These are phyloP conservation scores for Rutidosis leptorrhynchoides DNA, from an alignment of 129 eudicot genomes.

Conservation along the genomic window DNA sequence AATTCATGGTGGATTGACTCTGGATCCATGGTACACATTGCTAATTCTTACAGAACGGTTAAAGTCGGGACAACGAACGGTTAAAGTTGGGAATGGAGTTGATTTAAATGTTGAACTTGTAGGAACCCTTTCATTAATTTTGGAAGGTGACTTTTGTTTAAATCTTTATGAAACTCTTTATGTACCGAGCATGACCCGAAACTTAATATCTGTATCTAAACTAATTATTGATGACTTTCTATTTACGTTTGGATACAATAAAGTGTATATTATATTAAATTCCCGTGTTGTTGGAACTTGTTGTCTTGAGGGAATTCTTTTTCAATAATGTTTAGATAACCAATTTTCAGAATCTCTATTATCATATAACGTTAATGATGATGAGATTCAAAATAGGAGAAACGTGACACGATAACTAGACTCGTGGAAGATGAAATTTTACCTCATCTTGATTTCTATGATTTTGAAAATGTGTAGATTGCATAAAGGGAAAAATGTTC, in stretches of 20 bases:
- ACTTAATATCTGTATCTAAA: neutral
- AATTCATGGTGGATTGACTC: too few species aligned
- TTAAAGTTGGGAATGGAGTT: neutral
- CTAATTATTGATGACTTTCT: neutral
- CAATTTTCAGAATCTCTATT: neutral
- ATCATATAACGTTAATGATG: neutral
- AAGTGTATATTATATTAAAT: neutral
- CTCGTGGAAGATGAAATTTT: neutral
- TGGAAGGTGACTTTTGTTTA: too few species aligned
- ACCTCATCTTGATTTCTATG: neutral
- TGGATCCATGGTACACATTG: constrained; percentile 10
- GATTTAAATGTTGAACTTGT: neutral
- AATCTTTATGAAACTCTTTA: too few species aligned
- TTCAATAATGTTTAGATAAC: neutral
- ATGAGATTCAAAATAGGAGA: neutral
- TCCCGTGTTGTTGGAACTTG: neutral
- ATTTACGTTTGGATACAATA: neutral
- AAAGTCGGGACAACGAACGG: neutral
- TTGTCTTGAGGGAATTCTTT: neutral
- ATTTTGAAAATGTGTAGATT: neutral
- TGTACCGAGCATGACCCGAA: too few species aligned
- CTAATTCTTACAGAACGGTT: neutral
- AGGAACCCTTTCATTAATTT: too few species aligned
- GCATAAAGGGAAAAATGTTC: neutral
- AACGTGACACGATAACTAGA: neutral